phyloP scores from a whole-genome alignment of 2,329 filamentous ascomycete species.

The Stagonosporopsis cucurbitacearum region DNA sequence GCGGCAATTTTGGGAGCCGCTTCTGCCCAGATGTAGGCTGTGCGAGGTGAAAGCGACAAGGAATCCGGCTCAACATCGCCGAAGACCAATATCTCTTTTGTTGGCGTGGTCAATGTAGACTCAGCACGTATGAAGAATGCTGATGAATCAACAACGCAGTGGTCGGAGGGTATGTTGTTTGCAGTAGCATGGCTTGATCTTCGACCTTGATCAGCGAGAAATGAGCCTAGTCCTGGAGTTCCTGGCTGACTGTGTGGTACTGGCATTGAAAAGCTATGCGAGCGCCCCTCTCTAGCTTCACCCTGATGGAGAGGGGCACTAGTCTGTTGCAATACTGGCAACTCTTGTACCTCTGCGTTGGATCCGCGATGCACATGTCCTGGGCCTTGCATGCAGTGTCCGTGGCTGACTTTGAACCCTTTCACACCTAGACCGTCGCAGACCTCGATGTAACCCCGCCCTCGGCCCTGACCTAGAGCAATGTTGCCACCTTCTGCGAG shows the following conservation, averaged over 20 bases:
- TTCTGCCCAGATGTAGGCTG: conserved; percentile 82
- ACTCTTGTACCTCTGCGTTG: conserved; percentile 50
- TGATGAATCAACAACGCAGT: conserved; percentile 83
- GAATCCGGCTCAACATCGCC: conserved; percentile 95
- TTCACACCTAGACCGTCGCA: conserved; percentile 90
- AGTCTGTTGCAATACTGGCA: conserved; percentile 32
- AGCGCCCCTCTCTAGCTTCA: conserved; percentile 39
- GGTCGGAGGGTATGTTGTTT: conserved; percentile 35
- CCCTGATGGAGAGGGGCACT: conserved; percentile 29
- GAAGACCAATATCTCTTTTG: conserved; percentile 83
- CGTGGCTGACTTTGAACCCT: conserved; percentile 86
- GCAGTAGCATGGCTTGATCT: conserved; percentile 22
- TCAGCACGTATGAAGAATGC: conserved; percentile 91
- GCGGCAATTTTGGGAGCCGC: conserved; percentile 82
- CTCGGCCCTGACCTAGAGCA: conserved; percentile 79
- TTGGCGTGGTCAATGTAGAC: conserved; percentile 41
- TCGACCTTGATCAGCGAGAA: conserved; percentile 25
- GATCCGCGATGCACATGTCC: conserved; percentile 53
- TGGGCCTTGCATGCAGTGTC: conserved; percentile 76
- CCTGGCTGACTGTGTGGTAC: conserved; percentile 43
- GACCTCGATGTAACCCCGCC: conserved; percentile 84
- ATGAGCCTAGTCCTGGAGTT: conserved; percentile 39
- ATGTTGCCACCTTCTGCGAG: conserved; percentile 88
- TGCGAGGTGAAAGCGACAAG: conserved; percentile 80
- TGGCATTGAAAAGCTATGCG: conserved; percentile 44